A percentile compares a stretch with the other conserved stretches of the same genome.
These are phyloP conservation scores for Solanum habrochaites DNA, from an alignment of 257 asterid genomes.

Conservation along the genomic window DNA sequence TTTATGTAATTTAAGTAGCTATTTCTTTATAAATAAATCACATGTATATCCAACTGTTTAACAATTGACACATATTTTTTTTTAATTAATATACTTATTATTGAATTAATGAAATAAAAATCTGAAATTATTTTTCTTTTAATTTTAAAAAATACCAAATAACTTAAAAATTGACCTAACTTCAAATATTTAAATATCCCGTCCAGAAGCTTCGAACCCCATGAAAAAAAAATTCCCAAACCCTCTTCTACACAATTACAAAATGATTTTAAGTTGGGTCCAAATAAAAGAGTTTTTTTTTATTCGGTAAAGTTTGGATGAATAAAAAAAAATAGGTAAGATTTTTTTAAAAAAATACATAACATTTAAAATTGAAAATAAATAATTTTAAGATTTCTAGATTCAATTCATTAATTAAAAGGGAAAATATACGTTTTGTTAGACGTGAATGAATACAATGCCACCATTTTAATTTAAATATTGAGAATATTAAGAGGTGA, in stretches of 20 bases:
- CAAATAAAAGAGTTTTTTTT: not conserved
- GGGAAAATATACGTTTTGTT: not conserved
- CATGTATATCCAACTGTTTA: not conserved
- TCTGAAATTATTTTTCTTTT: not conserved
- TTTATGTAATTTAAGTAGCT: too few species aligned
- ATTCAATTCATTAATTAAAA: not conserved
- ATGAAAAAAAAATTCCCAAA: not conserved
- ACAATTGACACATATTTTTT: not conserved
- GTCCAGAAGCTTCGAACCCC: not conserved
- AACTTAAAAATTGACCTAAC: too few species aligned
- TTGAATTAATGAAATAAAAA: not conserved
- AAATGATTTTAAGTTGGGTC: not conserved
- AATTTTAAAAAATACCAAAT: not conserved
- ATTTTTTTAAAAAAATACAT: not conserved
- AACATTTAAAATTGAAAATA: not conserved
- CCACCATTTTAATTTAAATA: not conserved
- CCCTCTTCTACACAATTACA: not conserved
- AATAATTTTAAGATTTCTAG: not conserved
- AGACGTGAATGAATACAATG: not conserved
- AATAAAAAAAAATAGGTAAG: not conserved
- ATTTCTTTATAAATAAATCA: too few species aligned
- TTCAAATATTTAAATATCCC: not conserved
- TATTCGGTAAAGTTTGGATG: not conserved
- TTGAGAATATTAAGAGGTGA: too few species aligned
- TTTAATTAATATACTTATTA: not conserved